A percentile compares a stretch with the other conserved stretches of the same genome.
Conservation (phyloP, 129 eudicot genomes). For the Centella asiatica region DNA sequence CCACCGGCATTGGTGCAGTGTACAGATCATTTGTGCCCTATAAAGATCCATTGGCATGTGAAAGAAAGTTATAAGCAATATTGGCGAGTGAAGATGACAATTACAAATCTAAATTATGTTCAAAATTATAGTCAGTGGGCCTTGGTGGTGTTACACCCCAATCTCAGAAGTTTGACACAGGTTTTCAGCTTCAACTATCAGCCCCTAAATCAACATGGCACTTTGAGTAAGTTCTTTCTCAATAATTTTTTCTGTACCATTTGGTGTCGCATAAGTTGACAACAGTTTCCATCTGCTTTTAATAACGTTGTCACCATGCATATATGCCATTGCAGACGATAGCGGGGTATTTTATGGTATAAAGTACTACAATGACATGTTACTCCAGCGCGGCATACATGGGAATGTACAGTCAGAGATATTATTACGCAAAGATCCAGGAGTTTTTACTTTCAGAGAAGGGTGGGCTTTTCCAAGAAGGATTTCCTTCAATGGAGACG, state of each 20-base stretch:
- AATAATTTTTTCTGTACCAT: neutral
- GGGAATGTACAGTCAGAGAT: slow-evolving; percentile 80
- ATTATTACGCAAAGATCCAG: slow-evolving; percentile 26
- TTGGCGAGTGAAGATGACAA: slow-evolving; percentile 77
- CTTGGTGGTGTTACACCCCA: slow-evolving; percentile 60
- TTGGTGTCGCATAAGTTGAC: no score
- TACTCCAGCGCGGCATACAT: slow-evolving; percentile 46
- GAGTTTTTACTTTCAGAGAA: slow-evolving; percentile 37
- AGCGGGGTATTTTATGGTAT: slow-evolving; percentile 79
- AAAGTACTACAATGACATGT: slow-evolving; percentile 67
- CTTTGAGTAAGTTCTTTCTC: slow-evolving; percentile 39
- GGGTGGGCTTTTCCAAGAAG: slow-evolving; percentile 81
- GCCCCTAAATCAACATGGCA: slow-evolving; percentile 54
- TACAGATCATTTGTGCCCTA: slow-evolving; percentile 61
- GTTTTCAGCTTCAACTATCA: slow-evolving; percentile 76
- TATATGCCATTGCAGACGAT: slow-evolving; percentile 36
- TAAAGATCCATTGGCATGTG: slow-evolving; percentile 77
- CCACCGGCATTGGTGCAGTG: slow-evolving; percentile 46
- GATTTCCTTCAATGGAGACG: slow-evolving; percentile 53
- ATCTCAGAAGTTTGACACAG: slow-evolving; percentile 43
- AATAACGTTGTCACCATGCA: neutral
- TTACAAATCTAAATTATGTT: slow-evolving; percentile 41
- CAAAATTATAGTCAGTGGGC: slow-evolving; percentile 63
- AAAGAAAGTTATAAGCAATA: slow-evolving; percentile 58
- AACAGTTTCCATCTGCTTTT: neutral